Base-by-base conservation (phyloP, 805 yeast genomes). In the Cyberlindnera nakhonratchasimensis region DNA sequence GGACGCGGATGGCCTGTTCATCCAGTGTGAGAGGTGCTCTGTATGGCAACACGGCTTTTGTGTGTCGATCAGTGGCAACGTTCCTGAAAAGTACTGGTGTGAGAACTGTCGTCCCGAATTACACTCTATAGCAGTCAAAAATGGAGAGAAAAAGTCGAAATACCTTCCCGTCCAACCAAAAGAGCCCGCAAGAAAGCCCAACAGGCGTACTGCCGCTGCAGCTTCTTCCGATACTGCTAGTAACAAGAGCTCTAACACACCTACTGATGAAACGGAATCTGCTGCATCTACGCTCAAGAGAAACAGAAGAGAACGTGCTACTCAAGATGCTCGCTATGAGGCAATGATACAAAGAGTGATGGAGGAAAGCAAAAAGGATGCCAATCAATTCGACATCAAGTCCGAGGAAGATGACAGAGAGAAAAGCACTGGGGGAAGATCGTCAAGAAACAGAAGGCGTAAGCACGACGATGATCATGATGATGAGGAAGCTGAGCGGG, bases 21-120 rank as follows among this genome's bases (percentile, higher is more conserved):
- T 85, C 51, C 93, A 85, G 57, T 85, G 95, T 71, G 99, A 93
- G 57, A 74, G 75, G 48, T 91, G 99, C 66, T 80, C 86, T 16
- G 96, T 84, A 7, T 91, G 99, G 99, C 99, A 91, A 63, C 99
- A 91, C 62, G 98, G 97, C 2, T 87, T 72, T 65, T 91, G 99
- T 69, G 96, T 91, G 28, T 95, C 96, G 1, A 79, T 91, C 44
- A 71, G 71, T 41, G 79, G 77, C 38, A 82, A 77, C 37, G 86
- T 88, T 2, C 96, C 97, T 4, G 97, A 91, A 43, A 86, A 86
- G 62, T 91, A 93, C 64, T 88, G 90, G 86, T 91, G 99, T 70
- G 99, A 91, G 61, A 64, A 67, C 51, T 91, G 99, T 67, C 78
- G 81, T 49, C 97, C 97, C 1, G 90, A 86, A 23, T 65, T 86